These are phyloP conservation scores for Podaxis pistillaris DNA, from an alignment of 768 basidiomycete genomes.

Conservation along the genomic window DNA sequence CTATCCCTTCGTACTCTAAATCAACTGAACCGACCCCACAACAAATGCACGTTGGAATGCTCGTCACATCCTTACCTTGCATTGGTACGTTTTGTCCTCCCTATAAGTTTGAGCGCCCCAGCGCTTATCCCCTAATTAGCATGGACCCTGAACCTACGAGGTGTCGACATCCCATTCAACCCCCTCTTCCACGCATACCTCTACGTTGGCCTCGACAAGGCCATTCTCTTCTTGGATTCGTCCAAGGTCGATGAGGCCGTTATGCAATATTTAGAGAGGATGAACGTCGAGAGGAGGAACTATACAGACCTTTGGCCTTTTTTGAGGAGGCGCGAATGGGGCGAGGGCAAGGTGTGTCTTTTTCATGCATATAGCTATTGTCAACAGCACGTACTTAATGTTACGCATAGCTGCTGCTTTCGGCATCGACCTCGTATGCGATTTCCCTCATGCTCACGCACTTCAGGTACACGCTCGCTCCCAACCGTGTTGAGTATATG, in stretches of 20 bases:
- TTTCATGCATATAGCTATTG: conserved; percentile 7
- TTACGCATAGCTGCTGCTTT: conserved; percentile 54
- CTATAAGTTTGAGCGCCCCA: conserved; percentile 11
- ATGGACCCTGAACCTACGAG: conserved; percentile 86
- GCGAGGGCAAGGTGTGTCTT: conserved; percentile 64
- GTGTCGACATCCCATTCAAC: conserved; percentile 87
- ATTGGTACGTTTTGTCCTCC: conserved; percentile 51
- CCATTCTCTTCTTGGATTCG: conserved; percentile 75
- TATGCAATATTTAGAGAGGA: conserved; percentile 50
- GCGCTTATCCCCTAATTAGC: conserved; percentile 40
- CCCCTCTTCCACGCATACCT: conserved; percentile 91
- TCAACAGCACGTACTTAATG: not conserved
- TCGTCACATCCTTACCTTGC: conserved; percentile 66
- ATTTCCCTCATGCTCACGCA: conserved; percentile 84
- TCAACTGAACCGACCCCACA: conserved; percentile 49
- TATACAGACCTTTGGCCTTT: conserved; percentile 84
- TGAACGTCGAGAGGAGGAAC: conserved; percentile 56
- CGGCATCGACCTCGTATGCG: conserved; percentile 75
- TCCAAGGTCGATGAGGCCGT: conserved; percentile 62
- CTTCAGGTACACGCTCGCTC: conserved; percentile 72
- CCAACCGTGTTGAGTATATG: conserved; percentile 69
- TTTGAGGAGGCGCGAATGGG: conserved; percentile 72
- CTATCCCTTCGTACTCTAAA: conserved; percentile 63
- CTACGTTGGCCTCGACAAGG: conserved; percentile 60
- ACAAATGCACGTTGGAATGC: conserved; percentile 65